Base-by-base conservation (phyloP, 2,329 filamentous ascomycete species). In the Neurospora crassa region DNA sequence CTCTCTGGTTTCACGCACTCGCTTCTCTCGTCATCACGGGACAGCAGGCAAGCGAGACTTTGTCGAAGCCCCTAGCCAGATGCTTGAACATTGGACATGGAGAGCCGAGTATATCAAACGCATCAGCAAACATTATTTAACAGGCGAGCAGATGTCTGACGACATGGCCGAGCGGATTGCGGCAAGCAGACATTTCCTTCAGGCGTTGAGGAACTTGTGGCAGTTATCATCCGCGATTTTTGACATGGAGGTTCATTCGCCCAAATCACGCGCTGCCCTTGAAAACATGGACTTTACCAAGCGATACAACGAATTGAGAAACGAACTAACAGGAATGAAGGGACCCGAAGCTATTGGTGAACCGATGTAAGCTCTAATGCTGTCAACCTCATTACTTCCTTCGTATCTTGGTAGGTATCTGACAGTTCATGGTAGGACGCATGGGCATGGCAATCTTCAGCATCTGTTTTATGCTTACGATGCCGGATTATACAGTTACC, bases 401-500 rank as follows among this genome's bases (percentile, higher is more conserved):
- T 40, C 24, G 63, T 40, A n/a, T 68, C 12, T 73, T 71, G 8
- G 20, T 24, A 18, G 63, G 12, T 70, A 18, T n/a, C 24, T 71
- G 24, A 69, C 45, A 8, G 18, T 67, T 29, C n/a, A 29, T 18
- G 5, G 16, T 45, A 74, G 53, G 53, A 63, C 53, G 53, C 87
- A 94, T 76, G 91, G 92, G 14, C 89, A 94, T 77, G 91, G 92
- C 6, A 93, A 90, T 0, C 94, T 96, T 77, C 92, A 92, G 18
- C 92, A 96, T 80, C 84, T 95, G 74, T 92, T 95, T 72, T 92
- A 92, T 70, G 92, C 92, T 1, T 96, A 96, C 77, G 92, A 95
- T 79, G 92, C 92, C 40, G 92, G 92, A 63, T 95, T 95, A 82
- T 96, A 96, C 80, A 89, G 89, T 76, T 91, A 91, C 78, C 82